Evolutionary conservation across 2,329 filamentous ascomycete genomes (phyloP), one percentile per base, ranked within the genome.

Genomic region (Exophiala bonariae): DNA sequence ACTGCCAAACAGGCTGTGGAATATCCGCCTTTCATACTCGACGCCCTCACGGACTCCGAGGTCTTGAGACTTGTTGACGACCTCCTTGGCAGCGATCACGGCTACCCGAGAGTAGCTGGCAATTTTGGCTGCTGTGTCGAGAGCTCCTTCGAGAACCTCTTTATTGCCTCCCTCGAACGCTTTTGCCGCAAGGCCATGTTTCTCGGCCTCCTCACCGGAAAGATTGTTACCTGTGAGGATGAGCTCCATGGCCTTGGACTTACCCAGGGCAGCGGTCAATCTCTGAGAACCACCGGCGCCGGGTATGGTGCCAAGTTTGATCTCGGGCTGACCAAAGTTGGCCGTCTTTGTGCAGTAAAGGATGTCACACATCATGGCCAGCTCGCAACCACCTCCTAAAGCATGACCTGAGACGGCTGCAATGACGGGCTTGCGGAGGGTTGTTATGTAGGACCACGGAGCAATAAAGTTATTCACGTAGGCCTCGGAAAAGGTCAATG

Each of bases 1-100:
- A 66, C 87, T 95, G 17, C 92, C 93, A 73, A 99, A 99, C 62
- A 96, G 65, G 19, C 84, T 80, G 71, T 99, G 93, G 77, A 99
- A 99, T 26, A 97, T 79, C 43, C 91, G 81, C 64, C 93, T 80
- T 79, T 99, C 93, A 71, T 83, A 97, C 73, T 99, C 93, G 2
- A 99, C 87, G 11, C 93, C 93, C 63, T 97, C 93, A 59, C 87
- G 76, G 50, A 99, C 73, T 3, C 85, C 78, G 59, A 96, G 71
- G 61, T 99, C 93, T 76, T 97, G 91, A 69, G 90, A 96, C 83
- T 96, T 97, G 68, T 97, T 96, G 46, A 99, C 92, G n/a, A 93
- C 92, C 77, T 99, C 93, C 78, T 99, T 99, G 47, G 82, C 86
- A 9, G 87, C 93, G 72, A 89, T 83, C 49, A 95, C 82, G 1